phyloP scores from a whole-genome alignment of 106 monocot species.

The Platanthera guangdongensis region DNA sequence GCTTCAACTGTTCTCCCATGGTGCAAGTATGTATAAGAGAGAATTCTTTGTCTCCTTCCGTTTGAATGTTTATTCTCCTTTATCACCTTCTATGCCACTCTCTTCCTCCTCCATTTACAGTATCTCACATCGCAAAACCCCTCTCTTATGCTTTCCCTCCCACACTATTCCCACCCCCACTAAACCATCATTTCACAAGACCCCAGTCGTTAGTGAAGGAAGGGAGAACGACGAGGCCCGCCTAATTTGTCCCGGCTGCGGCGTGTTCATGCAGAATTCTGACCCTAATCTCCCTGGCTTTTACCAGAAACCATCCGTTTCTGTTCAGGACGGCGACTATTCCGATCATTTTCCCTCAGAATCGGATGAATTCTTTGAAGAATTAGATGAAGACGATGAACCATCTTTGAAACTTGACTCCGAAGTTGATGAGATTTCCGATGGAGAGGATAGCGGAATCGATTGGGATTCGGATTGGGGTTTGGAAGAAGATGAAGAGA shows the following conservation, averaged over 20 bases:
- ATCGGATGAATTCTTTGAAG: slow-evolving; percentile 23
- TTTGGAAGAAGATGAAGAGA: slow-evolving; percentile 31
- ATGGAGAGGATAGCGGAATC: slow-evolving; percentile 9
- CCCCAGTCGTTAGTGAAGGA: slow-evolving; percentile 59
- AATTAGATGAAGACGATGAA: slow-evolving; percentile 26
- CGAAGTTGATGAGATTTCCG: slow-evolving; percentile 16
- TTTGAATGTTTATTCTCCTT: background rate
- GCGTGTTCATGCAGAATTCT: slow-evolving; percentile 82
- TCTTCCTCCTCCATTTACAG: background rate
- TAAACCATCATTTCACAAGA: background rate
- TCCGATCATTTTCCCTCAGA: slow-evolving; percentile 11
- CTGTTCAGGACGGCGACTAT: background rate
- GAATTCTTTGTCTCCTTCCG: background rate
- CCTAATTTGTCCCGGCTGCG: slow-evolving; percentile 82
- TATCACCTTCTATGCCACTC: background rate
- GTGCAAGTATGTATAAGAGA: background rate
- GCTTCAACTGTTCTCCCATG: background rate
- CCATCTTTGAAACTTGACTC: slow-evolving; percentile 23
- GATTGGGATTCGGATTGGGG: slow-evolving; percentile 64
- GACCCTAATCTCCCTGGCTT: slow-evolving; percentile 81
- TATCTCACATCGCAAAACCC: slow-evolving; percentile 5
- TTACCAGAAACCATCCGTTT: slow-evolving; percentile 27
- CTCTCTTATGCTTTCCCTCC: slow-evolving; percentile 16
- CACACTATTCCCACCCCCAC: slow-evolving; percentile 1
- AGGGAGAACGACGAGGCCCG: slow-evolving; percentile 43